phyloP scores from a whole-genome alignment of 2,329 filamentous ascomycete genomes.

The Microdochium paspali region DNA sequence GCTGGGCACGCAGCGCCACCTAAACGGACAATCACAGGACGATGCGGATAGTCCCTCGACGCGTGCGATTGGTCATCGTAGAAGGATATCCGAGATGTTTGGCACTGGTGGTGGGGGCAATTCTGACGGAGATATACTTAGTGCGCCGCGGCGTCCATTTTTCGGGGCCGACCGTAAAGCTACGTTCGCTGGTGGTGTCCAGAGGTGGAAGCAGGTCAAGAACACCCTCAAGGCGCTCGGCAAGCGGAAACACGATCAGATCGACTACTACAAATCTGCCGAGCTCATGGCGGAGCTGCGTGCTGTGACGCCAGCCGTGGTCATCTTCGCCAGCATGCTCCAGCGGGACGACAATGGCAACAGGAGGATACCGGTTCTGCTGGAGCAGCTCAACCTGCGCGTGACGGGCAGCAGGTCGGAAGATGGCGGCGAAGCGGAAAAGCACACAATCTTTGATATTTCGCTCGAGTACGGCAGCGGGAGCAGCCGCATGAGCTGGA shows the following conservation, averaged over 20 bases:
- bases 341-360: slow-evolving; percentile 95
- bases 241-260: slow-evolving; percentile 74
- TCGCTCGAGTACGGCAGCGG: slow-evolving; percentile 95
- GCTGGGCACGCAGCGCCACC: slow-evolving; percentile 38
- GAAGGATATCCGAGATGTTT: slow-evolving; percentile 54
- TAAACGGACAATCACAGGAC: slow-evolving; percentile 35
- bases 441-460: slow-evolving; percentile 83
- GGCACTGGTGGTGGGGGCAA: slow-evolving; percentile 44
- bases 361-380: slow-evolving; percentile 84
- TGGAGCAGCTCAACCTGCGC: slow-evolving; percentile 87
- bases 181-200: slow-evolving; percentile 53
- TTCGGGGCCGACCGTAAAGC: slow-evolving; percentile 59
- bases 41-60: slow-evolving; percentile 43
- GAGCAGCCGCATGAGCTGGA: slow-evolving; percentile 93
- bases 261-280: slow-evolving; percentile 91
- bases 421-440: slow-evolving; percentile 50
- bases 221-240: slow-evolving; percentile 73
- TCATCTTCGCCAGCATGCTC: slow-evolving; percentile 96
- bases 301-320: slow-evolving; percentile 82
- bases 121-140: slow-evolving; percentile 52
- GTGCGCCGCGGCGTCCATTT: slow-evolving; percentile 43
- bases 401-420: slow-evolving; percentile 71
- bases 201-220: slow-evolving; percentile 91
- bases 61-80: slow-evolving; percentile 52
- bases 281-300: slow-evolving; percentile 93